A percentile compares a stretch with the other conserved stretches of the same genome.
These are phyloP conservation scores for Rhizopus sp. DNA, from an alignment of 371 early-diverging fungal genomes.

Conservation along the genomic window DNA sequence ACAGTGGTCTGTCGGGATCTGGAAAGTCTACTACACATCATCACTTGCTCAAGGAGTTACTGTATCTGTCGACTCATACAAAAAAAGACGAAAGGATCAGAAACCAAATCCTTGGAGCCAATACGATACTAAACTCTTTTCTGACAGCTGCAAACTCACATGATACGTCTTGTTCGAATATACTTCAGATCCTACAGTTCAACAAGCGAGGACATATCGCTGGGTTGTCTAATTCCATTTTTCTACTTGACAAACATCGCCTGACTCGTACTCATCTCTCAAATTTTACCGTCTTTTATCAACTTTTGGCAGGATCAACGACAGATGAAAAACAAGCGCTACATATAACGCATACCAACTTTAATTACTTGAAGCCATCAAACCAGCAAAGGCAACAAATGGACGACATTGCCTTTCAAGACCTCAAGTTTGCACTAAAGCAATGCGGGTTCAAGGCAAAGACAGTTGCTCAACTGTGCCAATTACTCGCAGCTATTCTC, in stretches of 20 bases:
- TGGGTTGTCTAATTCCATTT: constrained; percentile 79
- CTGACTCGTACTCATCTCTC: constrained; percentile 60
- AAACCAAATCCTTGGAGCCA: constrained; percentile 54
- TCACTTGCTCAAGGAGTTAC: constrained; percentile 64
- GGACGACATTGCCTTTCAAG: constrained; percentile 41
- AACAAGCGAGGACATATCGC: constrained; percentile 74
- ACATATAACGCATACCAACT: constrained; percentile 59
- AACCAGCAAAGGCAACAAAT: constrained; percentile 30
- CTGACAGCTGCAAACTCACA: constrained; percentile 57
- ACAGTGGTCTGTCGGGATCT: constrained; percentile 71
- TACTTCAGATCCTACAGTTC: constrained; percentile 84
- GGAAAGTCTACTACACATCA: constrained; percentile 77
- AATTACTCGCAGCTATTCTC: constrained; percentile 73
- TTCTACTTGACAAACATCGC: constrained; percentile 78
- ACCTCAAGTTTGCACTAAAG: constrained; percentile 69
- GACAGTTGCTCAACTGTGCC: constrained; percentile 68
- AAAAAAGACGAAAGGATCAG: constrained; percentile 63
- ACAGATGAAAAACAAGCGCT: constrained; percentile 60
- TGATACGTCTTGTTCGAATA: constrained; percentile 68
- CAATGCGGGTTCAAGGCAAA: constrained; percentile 74
- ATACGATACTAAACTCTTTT: constrained; percentile 68
- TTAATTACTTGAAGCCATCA: constrained; percentile 51
- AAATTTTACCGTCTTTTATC: constrained; percentile 86
- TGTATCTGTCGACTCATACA: constrained; percentile 56
- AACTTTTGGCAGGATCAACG: constrained; percentile 66